phyloP scores from a whole-genome alignment of 139 green algal genomes.

The Gonium pectorale region DNA sequence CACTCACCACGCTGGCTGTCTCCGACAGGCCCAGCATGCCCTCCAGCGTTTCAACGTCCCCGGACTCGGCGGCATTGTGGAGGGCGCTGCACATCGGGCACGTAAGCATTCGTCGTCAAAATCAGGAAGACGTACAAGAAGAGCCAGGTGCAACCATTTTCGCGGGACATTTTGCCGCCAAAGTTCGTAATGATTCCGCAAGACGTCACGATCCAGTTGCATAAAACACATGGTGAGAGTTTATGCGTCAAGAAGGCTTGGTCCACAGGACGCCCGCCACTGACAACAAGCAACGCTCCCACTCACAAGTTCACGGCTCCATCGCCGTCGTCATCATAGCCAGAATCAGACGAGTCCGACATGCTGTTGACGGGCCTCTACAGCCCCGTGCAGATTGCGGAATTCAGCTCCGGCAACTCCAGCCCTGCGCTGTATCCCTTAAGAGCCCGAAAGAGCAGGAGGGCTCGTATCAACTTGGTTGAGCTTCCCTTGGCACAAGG shows the following conservation, averaged over 20 bases:
- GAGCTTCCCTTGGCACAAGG: no score
- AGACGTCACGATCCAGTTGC: not conserved
- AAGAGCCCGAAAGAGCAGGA: no score
- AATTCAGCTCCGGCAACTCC: no score
- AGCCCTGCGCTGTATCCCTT: no score
- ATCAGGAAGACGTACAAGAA: not conserved
- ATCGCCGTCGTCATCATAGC: not conserved
- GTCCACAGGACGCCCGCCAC: not conserved
- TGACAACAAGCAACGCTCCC: no score
- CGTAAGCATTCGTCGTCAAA: not conserved
- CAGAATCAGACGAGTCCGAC: conserved; percentile 4
- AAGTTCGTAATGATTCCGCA: not conserved
- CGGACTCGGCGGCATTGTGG: conserved; percentile 76
- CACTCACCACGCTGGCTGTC: not conserved
- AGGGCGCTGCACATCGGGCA: conserved; percentile 60
- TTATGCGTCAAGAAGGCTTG: not conserved
- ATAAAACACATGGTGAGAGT: not conserved
- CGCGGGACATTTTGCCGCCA: not conserved
- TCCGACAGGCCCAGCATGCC: conserved; percentile 56
- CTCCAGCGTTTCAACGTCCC: conserved; percentile 59
- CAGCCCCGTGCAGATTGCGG: no score
- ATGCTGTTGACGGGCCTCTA: no score
- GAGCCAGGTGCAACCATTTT: no score
- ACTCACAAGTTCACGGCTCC: conserved; percentile 2
- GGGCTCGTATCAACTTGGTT: no score